Evolutionary conservation across 2,329 filamentous ascomycete genomes (phyloP).

Genomic region (Verticillium nonalfalfae): DNA sequence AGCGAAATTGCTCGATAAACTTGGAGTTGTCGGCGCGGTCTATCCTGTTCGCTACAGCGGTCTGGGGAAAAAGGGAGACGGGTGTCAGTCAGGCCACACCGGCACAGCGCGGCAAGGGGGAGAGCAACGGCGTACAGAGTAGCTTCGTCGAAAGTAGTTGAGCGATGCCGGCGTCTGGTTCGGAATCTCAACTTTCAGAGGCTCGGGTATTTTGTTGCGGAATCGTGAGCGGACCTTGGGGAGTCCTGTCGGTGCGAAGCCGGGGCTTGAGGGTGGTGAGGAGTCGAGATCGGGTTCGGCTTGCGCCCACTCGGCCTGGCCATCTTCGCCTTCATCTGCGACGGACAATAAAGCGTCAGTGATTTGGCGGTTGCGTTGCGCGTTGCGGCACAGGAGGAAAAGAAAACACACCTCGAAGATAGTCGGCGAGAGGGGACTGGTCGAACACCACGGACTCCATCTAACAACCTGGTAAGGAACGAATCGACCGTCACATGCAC

Average conservation of each 20-base stretch:
- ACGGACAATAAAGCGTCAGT: conserved; percentile 11
- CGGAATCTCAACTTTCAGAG: conserved; percentile 35
- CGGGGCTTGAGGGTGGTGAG: conserved; percentile 41
- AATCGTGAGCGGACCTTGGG: conserved; percentile 49
- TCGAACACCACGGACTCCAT: conserved; percentile 90
- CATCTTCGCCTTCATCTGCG: conserved; percentile 44
- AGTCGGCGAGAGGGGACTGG: conserved; percentile 81
- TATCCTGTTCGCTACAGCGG: conserved; percentile 64
- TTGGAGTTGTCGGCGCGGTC: conserved; percentile 73
- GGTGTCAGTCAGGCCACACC: conserved; percentile 10
- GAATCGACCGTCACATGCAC: conserved; percentile 8
- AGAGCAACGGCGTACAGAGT: conserved; percentile 36
- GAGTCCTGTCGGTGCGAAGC: conserved; percentile 51
- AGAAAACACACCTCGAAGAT: conserved; percentile 69
- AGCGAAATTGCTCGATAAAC: conserved; percentile 89
- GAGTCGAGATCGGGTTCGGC: conserved; percentile 30
- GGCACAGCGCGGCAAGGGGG: background rate
- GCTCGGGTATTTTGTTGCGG: conserved; percentile 37
- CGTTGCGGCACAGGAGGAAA: background rate
- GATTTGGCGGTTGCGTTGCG: background rate
- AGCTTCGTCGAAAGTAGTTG: conserved; percentile 40
- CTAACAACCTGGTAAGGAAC: conserved; percentile 9
- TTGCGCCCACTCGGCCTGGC: conserved; percentile 38
- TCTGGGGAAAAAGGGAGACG: conserved; percentile 33
- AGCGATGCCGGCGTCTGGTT: conserved; percentile 31